phyloP scores from a whole-genome alignment of 2,329 filamentous ascomycete species.

The Ophiostoma pallidulum region DNA sequence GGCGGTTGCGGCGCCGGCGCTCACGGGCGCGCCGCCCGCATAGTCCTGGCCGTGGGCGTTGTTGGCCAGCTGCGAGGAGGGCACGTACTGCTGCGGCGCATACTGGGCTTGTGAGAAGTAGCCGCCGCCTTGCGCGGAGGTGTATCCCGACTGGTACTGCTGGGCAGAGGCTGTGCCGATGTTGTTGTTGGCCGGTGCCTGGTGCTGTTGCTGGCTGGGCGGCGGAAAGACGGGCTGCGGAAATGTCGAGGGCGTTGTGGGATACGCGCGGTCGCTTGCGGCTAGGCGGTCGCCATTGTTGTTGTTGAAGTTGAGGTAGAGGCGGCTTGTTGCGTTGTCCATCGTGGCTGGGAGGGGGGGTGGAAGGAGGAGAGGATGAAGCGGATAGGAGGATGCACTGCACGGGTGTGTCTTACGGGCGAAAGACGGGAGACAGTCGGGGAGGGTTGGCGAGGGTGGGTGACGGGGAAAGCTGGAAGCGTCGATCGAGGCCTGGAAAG shows the following conservation, averaged over 20 bases:
- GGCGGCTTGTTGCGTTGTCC: conserved; percentile 50
- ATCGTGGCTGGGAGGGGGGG: conserved; percentile 28
- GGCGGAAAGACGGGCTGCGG: conserved; percentile 71
- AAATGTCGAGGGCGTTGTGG: conserved; percentile 90
- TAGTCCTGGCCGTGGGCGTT: conserved; percentile 5
- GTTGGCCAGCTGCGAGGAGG: conserved; percentile 20
- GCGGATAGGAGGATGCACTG: background rate
- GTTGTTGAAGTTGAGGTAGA: conserved; percentile 58
- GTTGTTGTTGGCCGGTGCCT: conserved; percentile 23
- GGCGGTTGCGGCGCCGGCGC: background rate
- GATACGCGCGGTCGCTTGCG: conserved; percentile 60
- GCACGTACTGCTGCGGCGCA: conserved; percentile 20
- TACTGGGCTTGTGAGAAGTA: conserved; percentile 53
- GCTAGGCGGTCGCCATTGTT: conserved; percentile 51
- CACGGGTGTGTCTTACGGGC: too few species aligned
- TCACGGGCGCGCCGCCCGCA: conserved; percentile 17
- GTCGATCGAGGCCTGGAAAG: too few species aligned
- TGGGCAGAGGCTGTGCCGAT: conserved; percentile 38
- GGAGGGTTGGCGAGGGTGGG: too few species aligned
- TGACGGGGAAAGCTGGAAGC: too few species aligned
- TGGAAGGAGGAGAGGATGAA: background rate
- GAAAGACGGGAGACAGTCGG: too few species aligned
- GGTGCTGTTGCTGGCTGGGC: conserved; percentile 25
- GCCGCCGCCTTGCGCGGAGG: conserved; percentile 25
- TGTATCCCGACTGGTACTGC: conserved; percentile 37